Evolutionary conservation across 2,329 filamentous ascomycete genomes (phyloP), one percentile per base, ranked within the genome.

Genomic region (Botrytis pseudocinerea): DNA sequence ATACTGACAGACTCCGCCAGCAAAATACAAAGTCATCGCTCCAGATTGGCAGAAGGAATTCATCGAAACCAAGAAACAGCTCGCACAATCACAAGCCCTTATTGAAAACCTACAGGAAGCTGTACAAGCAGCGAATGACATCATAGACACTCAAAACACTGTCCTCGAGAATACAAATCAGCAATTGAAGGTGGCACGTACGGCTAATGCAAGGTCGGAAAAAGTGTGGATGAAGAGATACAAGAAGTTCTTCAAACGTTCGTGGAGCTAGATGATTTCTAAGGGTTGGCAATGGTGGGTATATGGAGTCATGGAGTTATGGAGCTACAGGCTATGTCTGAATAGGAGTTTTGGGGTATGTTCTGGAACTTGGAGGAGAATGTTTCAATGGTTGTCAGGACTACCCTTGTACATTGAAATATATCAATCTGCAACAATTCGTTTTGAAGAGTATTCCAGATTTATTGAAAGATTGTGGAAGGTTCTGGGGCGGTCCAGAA

Each of bases 31-130:
- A 54, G 14, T 28, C 5, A 35, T 68, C 25, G 1, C 20, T n/a
- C 64, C 64, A 28, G 46, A 68, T 40, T 68, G 64, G 64, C 35
- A 68, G 6, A 7, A 16, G 25, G 64, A 68, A 18, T 28, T 68
- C 25, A 68, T 68, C 18, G 25, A 35, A 2, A 40, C 35, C 14
- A 68, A 68, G 5, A 42, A 54, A 28, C 25, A 54, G 20, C 64
- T 68, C 9, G 46, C 35, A 28, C 8, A 54, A 40, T 68, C 64
- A 14, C 14, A 54, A 68, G 54, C 46, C 9, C 46, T 20, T 1
- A 12, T 40, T 54, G 14, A 28, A 46, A 48, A n/a, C 4, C 35
- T 68, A 20, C 16, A 22, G 4, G 64, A 54, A n/a, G 16, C 51
- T 25, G 9, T 54, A 28, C 46, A 20, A 7, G 7, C 7, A 20